These are phyloP conservation scores for Pleurotus tuber-regium DNA, from an alignment of 768 basidiomycete genomes.

Conservation along the genomic window DNA sequence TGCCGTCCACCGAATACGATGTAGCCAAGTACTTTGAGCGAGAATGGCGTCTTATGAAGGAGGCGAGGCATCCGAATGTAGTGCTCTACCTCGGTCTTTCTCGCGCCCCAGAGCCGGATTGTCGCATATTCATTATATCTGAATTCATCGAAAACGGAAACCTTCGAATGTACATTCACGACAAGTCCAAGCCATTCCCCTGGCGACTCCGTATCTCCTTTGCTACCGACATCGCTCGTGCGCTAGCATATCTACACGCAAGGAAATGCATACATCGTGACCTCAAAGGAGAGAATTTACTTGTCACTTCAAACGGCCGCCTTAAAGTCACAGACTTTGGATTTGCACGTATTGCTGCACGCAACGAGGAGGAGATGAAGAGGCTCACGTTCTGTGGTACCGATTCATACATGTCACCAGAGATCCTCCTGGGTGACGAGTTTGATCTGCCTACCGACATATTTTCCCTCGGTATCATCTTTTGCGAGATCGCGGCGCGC, in stretches of 20 bases:
- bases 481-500: slow-evolving; percentile 87
- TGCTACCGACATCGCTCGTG: slow-evolving; percentile 90
- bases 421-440: slow-evolving; percentile 87
- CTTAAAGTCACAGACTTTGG: slow-evolving; percentile 99
- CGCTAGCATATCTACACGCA: slow-evolving; percentile 96
- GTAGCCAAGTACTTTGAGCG: slow-evolving; percentile 97
- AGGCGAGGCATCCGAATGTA: slow-evolving; percentile 89
- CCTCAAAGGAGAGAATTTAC: slow-evolving; percentile 95
- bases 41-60: slow-evolving; percentile 99
- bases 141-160: slow-evolving; percentile 95
- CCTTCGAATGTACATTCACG: slow-evolving; percentile 86
- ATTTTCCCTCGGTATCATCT: slow-evolving; percentile 90
- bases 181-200: slow-evolving; percentile 79
- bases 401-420: slow-evolving; percentile 96
- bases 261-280: slow-evolving; percentile 88
- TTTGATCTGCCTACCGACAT: slow-evolving; percentile 95
- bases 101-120: slow-evolving; percentile 71
- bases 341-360: slow-evolving; percentile 90
- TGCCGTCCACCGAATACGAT: slow-evolving; percentile 89
- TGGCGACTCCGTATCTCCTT: slow-evolving; percentile 95
- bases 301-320: slow-evolving; percentile 92
- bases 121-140: slow-evolving; percentile 91
- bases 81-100: slow-evolving; percentile 92
- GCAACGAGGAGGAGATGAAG: slow-evolving; percentile 86
- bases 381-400: slow-evolving; percentile 87